Percentiles rank a stretch among this genome's conserved stretches.
Conservation (phyloP, 139 green algal species). For the Mychonastes homosphaera region DNA sequence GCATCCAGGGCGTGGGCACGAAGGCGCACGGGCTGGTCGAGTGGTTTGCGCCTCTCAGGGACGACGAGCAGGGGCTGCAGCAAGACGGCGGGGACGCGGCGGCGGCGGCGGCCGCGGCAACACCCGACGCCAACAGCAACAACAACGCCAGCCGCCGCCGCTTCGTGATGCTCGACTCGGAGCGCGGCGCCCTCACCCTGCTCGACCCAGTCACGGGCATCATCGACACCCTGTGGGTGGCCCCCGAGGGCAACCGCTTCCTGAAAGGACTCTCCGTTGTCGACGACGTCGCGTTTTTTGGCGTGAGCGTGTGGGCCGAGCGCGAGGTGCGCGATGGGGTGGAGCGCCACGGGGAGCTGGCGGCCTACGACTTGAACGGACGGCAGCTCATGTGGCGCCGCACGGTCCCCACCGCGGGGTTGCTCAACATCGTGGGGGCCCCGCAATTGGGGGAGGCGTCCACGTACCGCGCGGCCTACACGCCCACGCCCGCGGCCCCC, state of each 20-base stretch:
- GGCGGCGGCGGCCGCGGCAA: too few relatives aligned
- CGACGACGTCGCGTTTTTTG: constrained; percentile 68
- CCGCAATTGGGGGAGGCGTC: constrained; percentile 44
- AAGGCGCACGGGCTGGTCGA: constrained; percentile 53
- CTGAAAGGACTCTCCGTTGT: constrained; percentile 63
- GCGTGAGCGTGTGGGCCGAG: constrained; percentile 29
- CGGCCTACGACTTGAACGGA: constrained; percentile 41
- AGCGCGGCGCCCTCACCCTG: constrained; percentile 25
- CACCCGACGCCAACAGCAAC: too few relatives aligned
- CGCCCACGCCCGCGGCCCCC: neutral
- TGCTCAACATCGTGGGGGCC: constrained; percentile 62
- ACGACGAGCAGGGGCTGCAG: too few relatives aligned
- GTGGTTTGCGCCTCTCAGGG: too few relatives aligned
- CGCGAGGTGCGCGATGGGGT: constrained; percentile 13
- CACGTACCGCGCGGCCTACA: constrained; percentile 24
- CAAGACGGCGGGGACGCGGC: too few relatives aligned
- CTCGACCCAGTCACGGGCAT: neutral
- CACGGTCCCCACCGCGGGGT: constrained; percentile 45
- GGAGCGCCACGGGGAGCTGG: constrained; percentile 39
- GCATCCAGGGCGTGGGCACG: constrained; percentile 31
- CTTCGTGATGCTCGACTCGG: constrained; percentile 53
- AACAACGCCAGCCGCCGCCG: too few relatives aligned
- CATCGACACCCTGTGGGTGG: constrained; percentile 5
- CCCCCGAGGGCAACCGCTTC: constrained; percentile 25
- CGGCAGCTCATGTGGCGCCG: constrained; percentile 45